These are phyloP conservation scores for Ceratobasidium sp. DNA, from an alignment of 1,284 basidiomycete species.

Conservation along the genomic window DNA sequence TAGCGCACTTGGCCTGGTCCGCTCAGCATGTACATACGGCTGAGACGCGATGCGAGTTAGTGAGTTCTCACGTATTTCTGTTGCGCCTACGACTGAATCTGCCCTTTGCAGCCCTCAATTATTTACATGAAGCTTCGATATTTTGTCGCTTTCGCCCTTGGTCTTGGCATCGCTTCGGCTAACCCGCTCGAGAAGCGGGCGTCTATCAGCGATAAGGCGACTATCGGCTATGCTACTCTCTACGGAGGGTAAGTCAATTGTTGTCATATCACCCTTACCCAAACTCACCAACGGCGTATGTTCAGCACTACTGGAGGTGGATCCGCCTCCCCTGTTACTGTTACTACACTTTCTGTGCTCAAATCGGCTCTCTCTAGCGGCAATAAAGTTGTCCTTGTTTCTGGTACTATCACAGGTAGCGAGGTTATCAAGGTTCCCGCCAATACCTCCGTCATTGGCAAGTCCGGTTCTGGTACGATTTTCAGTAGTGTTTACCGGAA, in stretches of 20 bases:
- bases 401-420: constrained; percentile 13
- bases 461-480: neutral
- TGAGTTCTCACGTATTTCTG: no score
- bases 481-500: neutral
- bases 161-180: neutral
- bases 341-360: constrained; percentile 60
- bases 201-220: constrained; percentile 21
- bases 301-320: constrained; percentile 41
- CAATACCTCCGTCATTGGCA: constrained; percentile 6
- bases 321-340: constrained; percentile 52
- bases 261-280: neutral
- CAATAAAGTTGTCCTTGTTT: constrained; percentile 63
- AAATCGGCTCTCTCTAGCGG: constrained; percentile 62
- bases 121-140: neutral
- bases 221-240: constrained; percentile 30
- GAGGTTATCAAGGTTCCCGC: constrained; percentile 2
- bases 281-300: neutral
- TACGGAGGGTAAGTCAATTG: constrained; percentile 7
- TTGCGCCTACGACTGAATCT: no score
- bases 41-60: neutral
- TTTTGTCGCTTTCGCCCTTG: neutral
- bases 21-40: neutral
- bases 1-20: neutral
- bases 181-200: constrained; percentile 24
- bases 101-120: neutral